Percentiles rank a stretch among this genome's conserved stretches.
phyloP scores from a whole-genome alignment of 768 basidiomycete species.

The Cystobasidium onofrii region DNA sequence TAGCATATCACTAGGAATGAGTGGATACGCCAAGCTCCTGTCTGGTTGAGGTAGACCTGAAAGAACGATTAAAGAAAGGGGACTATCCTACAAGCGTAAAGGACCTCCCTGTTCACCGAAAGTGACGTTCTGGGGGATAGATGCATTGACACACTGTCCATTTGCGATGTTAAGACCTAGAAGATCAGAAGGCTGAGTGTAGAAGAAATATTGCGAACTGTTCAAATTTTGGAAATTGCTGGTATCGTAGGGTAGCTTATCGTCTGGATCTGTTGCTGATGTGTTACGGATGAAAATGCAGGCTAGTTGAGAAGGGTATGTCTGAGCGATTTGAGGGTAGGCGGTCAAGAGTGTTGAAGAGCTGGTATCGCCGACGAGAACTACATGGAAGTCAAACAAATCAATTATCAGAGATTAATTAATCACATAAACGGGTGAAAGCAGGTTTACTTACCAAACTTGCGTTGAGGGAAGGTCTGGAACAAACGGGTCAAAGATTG shows the following conservation, averaged over 20 bases:
- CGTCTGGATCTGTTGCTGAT: conserved; percentile 25
- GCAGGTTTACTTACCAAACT: background rate
- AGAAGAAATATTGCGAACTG: conserved; percentile 30
- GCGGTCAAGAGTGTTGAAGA: conserved; percentile 26
- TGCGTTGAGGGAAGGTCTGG: conserved; percentile 26
- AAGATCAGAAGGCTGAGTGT: conserved; percentile 8
- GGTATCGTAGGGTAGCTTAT: conserved; percentile 31
- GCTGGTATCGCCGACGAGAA: conserved; percentile 28
- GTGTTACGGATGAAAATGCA: conserved; percentile 33
- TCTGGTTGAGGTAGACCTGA: no score
- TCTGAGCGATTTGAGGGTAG: conserved; percentile 26
- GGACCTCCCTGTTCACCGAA: conserved; percentile 30
- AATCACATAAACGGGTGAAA: background rate
- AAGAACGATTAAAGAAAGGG: no score
- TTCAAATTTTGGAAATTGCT: conserved; percentile 23
- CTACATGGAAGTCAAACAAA: background rate
- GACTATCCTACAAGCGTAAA: conserved; percentile 14
- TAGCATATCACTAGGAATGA: no score
- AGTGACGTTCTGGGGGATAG: conserved; percentile 26
- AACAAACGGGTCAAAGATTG: conserved; percentile 24
- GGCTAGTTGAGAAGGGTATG: conserved; percentile 20
- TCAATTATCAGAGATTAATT: background rate
- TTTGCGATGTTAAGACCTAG: conserved; percentile 26
- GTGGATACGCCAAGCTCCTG: no score
- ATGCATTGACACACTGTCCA: conserved; percentile 27